Conservation (phyloP, 2,329 filamentous ascomycete species). For the Pseudocercospora fijiensis region DNA sequence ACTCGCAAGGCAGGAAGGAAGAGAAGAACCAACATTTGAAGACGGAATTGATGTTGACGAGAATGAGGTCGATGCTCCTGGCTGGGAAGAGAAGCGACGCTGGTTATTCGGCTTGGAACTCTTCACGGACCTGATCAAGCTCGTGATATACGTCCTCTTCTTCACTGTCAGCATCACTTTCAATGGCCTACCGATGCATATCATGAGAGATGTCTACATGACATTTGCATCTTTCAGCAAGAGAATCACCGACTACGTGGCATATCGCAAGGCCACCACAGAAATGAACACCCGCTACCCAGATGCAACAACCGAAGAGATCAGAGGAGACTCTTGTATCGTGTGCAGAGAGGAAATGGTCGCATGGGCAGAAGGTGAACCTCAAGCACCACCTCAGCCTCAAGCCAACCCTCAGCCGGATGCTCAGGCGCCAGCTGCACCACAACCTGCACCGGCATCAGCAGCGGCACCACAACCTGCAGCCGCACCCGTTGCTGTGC, state of each 20-base stretch:
- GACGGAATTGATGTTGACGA: constrained; percentile 69
- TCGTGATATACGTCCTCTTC: constrained; percentile 84
- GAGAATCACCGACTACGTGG: constrained; percentile 80
- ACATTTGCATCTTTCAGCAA: constrained; percentile 90
- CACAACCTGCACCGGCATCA: constrained; percentile 25
- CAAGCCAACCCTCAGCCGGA: constrained; percentile 7
- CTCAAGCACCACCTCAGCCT: constrained; percentile 32
- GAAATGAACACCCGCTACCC: constrained; percentile 91
- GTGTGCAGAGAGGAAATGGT: constrained; percentile 97
- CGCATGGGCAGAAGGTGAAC: constrained; percentile 58
- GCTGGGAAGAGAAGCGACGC: constrained; percentile 94
- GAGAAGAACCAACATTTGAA: constrained; percentile 59
- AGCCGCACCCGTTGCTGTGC: constrained; percentile 28
- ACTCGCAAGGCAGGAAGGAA: constrained; percentile 16
- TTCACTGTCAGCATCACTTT: constrained; percentile 91
- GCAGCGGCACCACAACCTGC: constrained; percentile 29
- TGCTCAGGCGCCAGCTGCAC: constrained; percentile 2
- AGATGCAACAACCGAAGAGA: constrained; percentile 84
- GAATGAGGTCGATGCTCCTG: constrained; percentile 90
- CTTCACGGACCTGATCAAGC: constrained; percentile 77
- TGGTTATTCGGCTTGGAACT: constrained; percentile 89
- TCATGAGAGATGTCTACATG: constrained; percentile 91
- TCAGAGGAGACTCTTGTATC: constrained; percentile 87
- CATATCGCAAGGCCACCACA: constrained; percentile 85
- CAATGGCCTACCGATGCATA: constrained; percentile 94